These are phyloP conservation scores for Mucor circinelloides DNA, from an alignment of 371 early-diverging fungal species.

Conservation along the genomic window DNA sequence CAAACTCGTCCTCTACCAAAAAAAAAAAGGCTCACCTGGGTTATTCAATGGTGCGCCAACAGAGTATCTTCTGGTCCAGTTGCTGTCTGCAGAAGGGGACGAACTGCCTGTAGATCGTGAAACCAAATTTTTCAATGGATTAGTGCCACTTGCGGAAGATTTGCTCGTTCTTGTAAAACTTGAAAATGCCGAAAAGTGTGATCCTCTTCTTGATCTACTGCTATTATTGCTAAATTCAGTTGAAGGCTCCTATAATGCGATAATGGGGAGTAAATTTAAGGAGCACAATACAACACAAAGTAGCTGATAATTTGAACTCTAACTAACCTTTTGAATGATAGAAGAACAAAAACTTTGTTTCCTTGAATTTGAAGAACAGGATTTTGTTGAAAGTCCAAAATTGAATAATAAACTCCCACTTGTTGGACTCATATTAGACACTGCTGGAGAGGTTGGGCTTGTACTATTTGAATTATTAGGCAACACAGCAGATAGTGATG, in stretches of 20 bases:
- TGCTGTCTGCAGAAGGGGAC: slow-evolving; percentile 8
- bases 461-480: slow-evolving; percentile 4
- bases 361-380: slow-evolving; percentile 8
- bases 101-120: slow-evolving; percentile 20
- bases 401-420: slow-evolving; percentile 25
- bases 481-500: slow-evolving; percentile 28
- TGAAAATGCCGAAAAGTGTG: slow-evolving; percentile 36
- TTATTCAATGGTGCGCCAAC: slow-evolving; percentile 16
- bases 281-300: background rate
- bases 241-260: slow-evolving; percentile 4
- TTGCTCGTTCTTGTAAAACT: slow-evolving; percentile 24
- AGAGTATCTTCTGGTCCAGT: slow-evolving; percentile 1
- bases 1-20: no score
- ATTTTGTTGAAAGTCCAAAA: slow-evolving; percentile 19
- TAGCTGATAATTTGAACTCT: background rate
- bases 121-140: slow-evolving; percentile 37
- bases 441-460: background rate
- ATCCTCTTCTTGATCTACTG: slow-evolving; percentile 28
- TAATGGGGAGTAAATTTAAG: background rate
- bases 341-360: slow-evolving; percentile 26
- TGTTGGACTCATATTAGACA: slow-evolving; percentile 1
- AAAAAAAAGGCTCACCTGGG: slow-evolving; percentile 30
- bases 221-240: slow-evolving; percentile 6
- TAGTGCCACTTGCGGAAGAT: slow-evolving; percentile 21
- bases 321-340: slow-evolving; percentile 16